Conservation (phyloP, 2,329 filamentous ascomycete species). For the Thelonectria rubi region DNA sequence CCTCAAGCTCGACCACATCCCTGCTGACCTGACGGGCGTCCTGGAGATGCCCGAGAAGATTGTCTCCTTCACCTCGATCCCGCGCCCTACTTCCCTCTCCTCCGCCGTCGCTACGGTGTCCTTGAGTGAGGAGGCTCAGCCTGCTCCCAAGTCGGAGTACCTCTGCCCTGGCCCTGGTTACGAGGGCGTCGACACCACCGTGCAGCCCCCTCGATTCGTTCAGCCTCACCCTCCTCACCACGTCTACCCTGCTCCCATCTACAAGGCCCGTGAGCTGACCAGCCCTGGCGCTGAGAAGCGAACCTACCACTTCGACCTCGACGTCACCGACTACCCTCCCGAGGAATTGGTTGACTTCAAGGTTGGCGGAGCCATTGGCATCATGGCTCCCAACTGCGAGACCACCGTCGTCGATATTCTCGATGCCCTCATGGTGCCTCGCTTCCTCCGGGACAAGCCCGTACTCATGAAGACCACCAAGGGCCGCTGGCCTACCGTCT, state of each 20-base stretch:
- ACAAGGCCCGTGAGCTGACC: conserved; percentile 86
- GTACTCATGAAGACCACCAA: conserved; percentile 79
- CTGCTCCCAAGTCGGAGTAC: conserved; percentile 29
- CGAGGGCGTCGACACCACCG: conserved; percentile 61
- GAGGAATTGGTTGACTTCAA: conserved; percentile 91
- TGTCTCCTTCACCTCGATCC: conserved; percentile 72
- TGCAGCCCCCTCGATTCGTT: conserved; percentile 87
- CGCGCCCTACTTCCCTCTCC: conserved; percentile 44
- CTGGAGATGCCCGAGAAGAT: conserved; percentile 78
- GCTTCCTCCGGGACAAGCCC: conserved; percentile 83
- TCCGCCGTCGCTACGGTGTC: conserved; percentile 61
- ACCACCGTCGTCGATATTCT: conserved; percentile 84
- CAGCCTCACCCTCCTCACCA: conserved; percentile 94
- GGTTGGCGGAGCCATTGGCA: conserved; percentile 93
- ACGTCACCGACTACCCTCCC: conserved; percentile 91
- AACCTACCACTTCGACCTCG: conserved; percentile 96
- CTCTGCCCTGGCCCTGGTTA: conserved; percentile 48
- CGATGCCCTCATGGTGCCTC: conserved; percentile 81
- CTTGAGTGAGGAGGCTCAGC: conserved; percentile 48
- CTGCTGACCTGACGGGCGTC: conserved; percentile 75
- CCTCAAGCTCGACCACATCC: conserved; percentile 79
- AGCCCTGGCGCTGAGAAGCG: conserved; percentile 91
- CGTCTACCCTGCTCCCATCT: conserved; percentile 89
- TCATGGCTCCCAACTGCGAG: conserved; percentile 87
- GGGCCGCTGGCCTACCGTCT: conserved; percentile 96